Percentiles rank a stretch among this genome's conserved stretches.
Conservation (phyloP, 805 yeast genomes). For the Candida quercuum region DNA sequence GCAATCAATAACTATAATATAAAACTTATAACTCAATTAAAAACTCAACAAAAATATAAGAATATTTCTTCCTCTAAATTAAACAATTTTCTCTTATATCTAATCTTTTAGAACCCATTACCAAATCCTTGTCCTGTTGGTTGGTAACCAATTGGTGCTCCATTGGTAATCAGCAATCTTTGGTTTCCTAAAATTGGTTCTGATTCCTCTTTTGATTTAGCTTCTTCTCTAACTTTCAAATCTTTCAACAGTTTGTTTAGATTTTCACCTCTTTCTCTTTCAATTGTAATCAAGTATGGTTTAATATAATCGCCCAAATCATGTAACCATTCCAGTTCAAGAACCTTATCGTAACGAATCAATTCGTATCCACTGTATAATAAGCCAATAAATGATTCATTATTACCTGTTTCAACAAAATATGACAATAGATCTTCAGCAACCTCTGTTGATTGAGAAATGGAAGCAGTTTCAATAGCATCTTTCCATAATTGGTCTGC, state of each 20-base stretch:
- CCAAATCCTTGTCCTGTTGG: constrained; percentile 73
- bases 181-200: constrained; percentile 48
- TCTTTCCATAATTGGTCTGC: constrained; percentile 93
- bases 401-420: constrained; percentile 95
- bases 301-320: constrained; percentile 77
- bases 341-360: constrained; percentile 74
- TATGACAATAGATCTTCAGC: constrained; percentile 85
- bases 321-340: constrained; percentile 90
- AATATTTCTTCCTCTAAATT: not conserved
- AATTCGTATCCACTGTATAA: constrained; percentile 80
- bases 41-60: not conserved
- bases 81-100: too few relatives aligned
- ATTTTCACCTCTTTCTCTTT: constrained; percentile 70
- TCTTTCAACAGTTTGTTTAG: constrained; percentile 63
- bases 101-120: constrained; percentile 33
- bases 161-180: constrained; percentile 80
- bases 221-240: constrained; percentile 62
- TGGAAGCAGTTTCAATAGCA: constrained; percentile 86
- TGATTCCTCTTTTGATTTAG: constrained; percentile 46
- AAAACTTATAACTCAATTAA: not conserved
- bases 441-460: constrained; percentile 71
- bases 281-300: constrained; percentile 85
- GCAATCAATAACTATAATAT: not conserved
- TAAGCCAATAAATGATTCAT: constrained; percentile 89
- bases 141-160: constrained; percentile 60